These are phyloP conservation scores for Camelina laxa DNA, from an alignment of 345 rosid species.

Conservation along the genomic window DNA sequence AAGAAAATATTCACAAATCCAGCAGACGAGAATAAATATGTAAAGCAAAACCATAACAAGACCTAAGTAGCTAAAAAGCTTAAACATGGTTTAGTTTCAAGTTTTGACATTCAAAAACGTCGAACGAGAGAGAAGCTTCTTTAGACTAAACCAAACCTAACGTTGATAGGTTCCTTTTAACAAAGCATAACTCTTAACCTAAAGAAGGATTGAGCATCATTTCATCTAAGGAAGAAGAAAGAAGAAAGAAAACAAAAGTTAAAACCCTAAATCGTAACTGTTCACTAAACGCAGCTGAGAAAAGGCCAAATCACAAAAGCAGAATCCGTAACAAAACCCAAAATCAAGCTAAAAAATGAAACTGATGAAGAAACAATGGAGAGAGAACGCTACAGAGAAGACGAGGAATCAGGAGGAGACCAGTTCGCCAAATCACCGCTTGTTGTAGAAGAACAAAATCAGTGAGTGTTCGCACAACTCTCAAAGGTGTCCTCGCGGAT, in stretches of 20 bases:
- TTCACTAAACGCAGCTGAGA: neutral
- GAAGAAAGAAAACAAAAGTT: neutral
- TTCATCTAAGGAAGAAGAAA: neutral
- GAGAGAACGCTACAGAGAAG: neutral
- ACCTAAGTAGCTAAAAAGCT: neutral
- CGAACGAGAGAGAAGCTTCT: neutral
- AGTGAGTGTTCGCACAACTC: neutral
- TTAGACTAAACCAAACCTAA: neutral
- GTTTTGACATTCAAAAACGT: neutral
- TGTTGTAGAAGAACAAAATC: neutral
- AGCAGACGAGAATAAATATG: neutral
- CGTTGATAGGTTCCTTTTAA: neutral
- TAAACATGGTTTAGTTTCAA: constrained; percentile 4
- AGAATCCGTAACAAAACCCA: neutral
- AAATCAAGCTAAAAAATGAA: neutral
- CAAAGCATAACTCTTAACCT: neutral
- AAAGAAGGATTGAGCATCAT: neutral
- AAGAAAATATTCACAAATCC: neutral
- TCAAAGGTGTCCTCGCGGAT: neutral
- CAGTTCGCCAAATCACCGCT: neutral
- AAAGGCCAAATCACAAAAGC: neutral
- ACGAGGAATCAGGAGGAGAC: neutral
- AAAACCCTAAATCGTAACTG: neutral
- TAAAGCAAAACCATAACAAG: neutral
- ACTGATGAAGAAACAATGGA: neutral